Evolutionary conservation across 176 grass and related monocot genomes (phyloP).

Genomic region (Melocanna baccifera): DNA sequence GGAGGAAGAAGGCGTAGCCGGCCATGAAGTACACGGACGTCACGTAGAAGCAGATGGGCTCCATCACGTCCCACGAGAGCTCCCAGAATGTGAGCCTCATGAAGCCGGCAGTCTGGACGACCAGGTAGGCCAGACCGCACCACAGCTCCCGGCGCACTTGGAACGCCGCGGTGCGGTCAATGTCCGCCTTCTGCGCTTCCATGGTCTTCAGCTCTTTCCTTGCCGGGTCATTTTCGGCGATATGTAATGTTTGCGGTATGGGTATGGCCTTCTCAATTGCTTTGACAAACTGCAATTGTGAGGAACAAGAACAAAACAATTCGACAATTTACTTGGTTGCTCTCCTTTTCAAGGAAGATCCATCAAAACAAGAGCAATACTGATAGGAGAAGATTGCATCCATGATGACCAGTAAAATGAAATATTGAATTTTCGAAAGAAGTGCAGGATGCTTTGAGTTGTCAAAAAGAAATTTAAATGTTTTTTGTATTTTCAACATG

Average conservation of each 20-base stretch:
- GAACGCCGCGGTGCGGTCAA: slow-evolving; percentile 38
- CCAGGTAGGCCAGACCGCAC: slow-evolving; percentile 59
- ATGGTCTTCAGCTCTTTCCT: slow-evolving; percentile 57
- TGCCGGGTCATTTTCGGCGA: background rate
- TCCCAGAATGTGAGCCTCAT: slow-evolving; percentile 97
- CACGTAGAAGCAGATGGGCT: slow-evolving; percentile 96
- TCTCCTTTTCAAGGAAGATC: slow-evolving; percentile 48
- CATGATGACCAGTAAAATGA: background rate
- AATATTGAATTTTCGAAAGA: background rate
- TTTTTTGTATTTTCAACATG: background rate
- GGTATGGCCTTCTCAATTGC: slow-evolving; percentile 71
- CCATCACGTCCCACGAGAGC: slow-evolving; percentile 98
- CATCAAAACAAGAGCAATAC: slow-evolving; percentile 43
- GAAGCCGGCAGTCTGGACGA: slow-evolving; percentile 69
- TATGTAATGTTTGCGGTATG: background rate
- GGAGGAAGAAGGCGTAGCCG: slow-evolving; percentile 84
- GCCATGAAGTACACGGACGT: slow-evolving; percentile 89
- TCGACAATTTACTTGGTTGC: slow-evolving; percentile 54
- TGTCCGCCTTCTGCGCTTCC: slow-evolving; percentile 62
- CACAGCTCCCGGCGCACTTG: slow-evolving; percentile 72
- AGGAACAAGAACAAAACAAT: slow-evolving; percentile 39
- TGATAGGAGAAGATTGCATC: background rate
- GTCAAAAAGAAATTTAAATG: background rate
- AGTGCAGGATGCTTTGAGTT: background rate
- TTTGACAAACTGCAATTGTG: slow-evolving; percentile 54